Conservation (phyloP, 202 grass and related monocot species). For the Schoenoplectus tabernaemontani region DNA sequence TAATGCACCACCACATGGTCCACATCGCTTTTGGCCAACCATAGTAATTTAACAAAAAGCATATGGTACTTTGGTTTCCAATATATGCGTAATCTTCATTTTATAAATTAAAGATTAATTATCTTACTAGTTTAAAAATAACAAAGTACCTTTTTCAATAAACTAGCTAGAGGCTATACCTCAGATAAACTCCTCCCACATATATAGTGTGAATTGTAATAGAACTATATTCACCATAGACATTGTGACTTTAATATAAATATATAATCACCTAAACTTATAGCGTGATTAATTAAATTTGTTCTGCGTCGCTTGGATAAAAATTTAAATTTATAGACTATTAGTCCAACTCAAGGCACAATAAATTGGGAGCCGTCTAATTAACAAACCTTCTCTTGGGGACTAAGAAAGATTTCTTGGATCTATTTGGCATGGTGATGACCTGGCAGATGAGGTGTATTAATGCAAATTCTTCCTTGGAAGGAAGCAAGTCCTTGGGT, state of each 20-base stretch:
- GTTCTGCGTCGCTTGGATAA: not conserved
- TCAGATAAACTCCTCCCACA: not conserved
- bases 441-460: constrained; percentile 22
- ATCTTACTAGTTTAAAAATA: not conserved
- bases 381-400: constrained; percentile 2
- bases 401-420: constrained; percentile 21
- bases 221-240: not conserved
- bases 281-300: not conserved
- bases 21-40: not conserved
- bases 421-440: not conserved
- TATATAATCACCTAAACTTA: not conserved
- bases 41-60: not conserved
- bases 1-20: not conserved
- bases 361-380: not conserved
- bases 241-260: not conserved
- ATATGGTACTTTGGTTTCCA: not conserved
- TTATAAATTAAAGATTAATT: not conserved
- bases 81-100: not conserved
- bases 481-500: constrained; percentile 18
- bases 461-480: constrained; percentile 25
- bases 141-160: not conserved
- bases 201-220: not conserved
- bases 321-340: not conserved
- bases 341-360: not conserved
- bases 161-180: not conserved